Evolutionary conservation across 2,329 filamentous ascomycete genomes (phyloP), one percentile per base, ranked within the genome.

Genomic region (Aspergillus texensis): DNA sequence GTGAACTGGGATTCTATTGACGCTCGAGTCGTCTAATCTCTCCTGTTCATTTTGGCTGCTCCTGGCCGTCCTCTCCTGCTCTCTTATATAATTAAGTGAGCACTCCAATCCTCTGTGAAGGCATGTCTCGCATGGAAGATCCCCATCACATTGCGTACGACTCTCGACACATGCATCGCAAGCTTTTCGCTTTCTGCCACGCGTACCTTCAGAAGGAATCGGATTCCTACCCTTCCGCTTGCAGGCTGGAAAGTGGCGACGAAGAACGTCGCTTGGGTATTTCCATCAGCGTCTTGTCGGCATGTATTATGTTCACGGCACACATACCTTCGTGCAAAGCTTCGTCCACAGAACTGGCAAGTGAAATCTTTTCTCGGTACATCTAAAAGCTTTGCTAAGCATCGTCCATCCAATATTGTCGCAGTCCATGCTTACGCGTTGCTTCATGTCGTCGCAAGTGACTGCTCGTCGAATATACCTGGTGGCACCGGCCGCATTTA

Each of bases 401-500:
- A 10, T 2, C 3, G 2, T 10, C 0, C 0, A 21, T 11, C 2
- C 3, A 8, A 11, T 21, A 6, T 4, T 0, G 3, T 10, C 41
- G 34, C 1, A 8, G 6, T 36, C 14, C 0, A 16, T 2, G 0
- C 34, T 36, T 21, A 43, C 41, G 41, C 19, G 19, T 43, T 21
- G 41, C 41, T 43, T 43, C 19, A 10, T 43, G 41, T 11, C 41
- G 19, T 21, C 41, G 19, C 41, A 43, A 6, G 41, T 43, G 41
- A 21, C 41, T 43, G 41, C n/a, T 43, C 3, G 41, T 43, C 16
- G 41, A 43, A 21, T 43, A 43, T 5, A 5, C 9, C n/a, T 43
- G 41, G 41, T 43, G 41, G 19, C 41, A 43, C 3, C 3, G 21
- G 8, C 19, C 19, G 8, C 41, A 43, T 43, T 16, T 14, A 8